Evolutionary conservation across 352 stramenopile species (phyloP).

Genomic region (Pythium phragmitis): DNA sequence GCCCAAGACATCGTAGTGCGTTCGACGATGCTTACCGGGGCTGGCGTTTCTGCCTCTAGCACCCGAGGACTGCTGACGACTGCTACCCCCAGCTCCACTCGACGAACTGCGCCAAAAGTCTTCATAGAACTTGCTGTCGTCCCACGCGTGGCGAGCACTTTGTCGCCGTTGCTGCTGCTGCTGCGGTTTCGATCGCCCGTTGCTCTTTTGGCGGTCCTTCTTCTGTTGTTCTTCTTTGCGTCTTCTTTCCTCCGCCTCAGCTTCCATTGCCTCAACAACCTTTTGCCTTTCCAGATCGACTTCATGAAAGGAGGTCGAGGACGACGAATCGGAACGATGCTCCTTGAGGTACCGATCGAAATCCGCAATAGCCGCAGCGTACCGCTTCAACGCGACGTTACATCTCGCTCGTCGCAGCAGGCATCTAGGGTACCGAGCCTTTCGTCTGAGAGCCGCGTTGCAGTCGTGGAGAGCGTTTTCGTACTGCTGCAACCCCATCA

Average conservation of each 20-base stretch:
- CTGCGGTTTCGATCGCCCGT: slow-evolving; percentile 26
- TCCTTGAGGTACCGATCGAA: slow-evolving; percentile 73
- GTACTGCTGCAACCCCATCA: slow-evolving; percentile 72
- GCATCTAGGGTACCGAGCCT: slow-evolving; percentile 54
- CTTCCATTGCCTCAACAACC: slow-evolving; percentile 49
- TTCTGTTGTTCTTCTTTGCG: slow-evolving; percentile 47
- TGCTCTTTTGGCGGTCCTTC: slow-evolving; percentile 25
- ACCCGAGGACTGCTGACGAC: slow-evolving; percentile 28
- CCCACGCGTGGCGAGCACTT: slow-evolving; percentile 39
- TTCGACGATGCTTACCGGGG: slow-evolving; percentile 29
- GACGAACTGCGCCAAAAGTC: slow-evolving; percentile 38
- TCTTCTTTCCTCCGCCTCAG: slow-evolving; percentile 43
- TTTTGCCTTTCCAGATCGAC: slow-evolving; percentile 51
- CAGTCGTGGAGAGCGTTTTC: slow-evolving; percentile 73
- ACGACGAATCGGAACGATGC: slow-evolving; percentile 27
- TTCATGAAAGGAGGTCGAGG: slow-evolving; percentile 20
- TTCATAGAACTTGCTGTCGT: slow-evolving; percentile 52
- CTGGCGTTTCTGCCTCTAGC: slow-evolving; percentile 1
- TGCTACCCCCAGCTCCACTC: slow-evolving; percentile 14
- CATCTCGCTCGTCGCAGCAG: slow-evolving; percentile 72
- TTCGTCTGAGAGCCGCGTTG: slow-evolving; percentile 63
- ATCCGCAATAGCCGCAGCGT: slow-evolving; percentile 60
- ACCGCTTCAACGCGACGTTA: slow-evolving; percentile 57
- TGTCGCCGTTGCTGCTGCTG: slow-evolving; percentile 40
- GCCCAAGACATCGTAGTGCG: slow-evolving; percentile 83